phyloP scores from a whole-genome alignment of 2,329 filamentous ascomycete species.

The Ceratocystiopsis sp. region DNA sequence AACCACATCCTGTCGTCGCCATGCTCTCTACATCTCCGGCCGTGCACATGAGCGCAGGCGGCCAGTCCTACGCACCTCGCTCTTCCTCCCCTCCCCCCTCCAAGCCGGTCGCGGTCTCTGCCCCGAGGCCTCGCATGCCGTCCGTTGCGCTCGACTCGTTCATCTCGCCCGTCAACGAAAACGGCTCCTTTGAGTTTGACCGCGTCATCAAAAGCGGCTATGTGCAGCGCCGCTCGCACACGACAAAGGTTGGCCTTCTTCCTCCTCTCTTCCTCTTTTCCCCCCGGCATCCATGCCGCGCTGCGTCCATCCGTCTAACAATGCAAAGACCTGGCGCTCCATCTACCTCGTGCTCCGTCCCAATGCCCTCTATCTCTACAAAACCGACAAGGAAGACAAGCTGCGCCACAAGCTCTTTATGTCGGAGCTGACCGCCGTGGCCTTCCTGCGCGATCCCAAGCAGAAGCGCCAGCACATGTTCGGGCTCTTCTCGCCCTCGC shows the following conservation, averaged over 20 bases:
- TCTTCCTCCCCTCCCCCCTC: too few relatives aligned
- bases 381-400: conserved; percentile 76
- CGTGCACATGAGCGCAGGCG: too few relatives aligned
- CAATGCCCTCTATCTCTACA: conserved; percentile 83
- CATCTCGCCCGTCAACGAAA: conserved; percentile 70
- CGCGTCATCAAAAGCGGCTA: conserved; percentile 80
- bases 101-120: too few relatives aligned
- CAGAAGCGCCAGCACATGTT: conserved; percentile 77
- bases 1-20: too few relatives aligned
- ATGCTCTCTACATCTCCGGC: not conserved
- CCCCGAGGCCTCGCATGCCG: not conserved
- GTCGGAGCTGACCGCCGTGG: conserved; percentile 79
- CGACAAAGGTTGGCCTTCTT: conserved; percentile 56
- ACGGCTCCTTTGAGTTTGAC: conserved; percentile 92
- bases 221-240: conserved; percentile 75
- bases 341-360: conserved; percentile 81
- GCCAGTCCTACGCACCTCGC: too few relatives aligned
- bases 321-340: conserved; percentile 63
- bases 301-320: not conserved
- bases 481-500: conserved; percentile 76
- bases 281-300: too few relatives aligned
- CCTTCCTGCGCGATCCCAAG: conserved; percentile 76
- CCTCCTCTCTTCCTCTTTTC: not conserved
- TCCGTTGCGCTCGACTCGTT: conserved; percentile 38
- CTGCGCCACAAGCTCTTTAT: conserved; percentile 77